Base-by-base conservation (phyloP, 768 basidiomycete species). In the Psilocybe sp. region DNA sequence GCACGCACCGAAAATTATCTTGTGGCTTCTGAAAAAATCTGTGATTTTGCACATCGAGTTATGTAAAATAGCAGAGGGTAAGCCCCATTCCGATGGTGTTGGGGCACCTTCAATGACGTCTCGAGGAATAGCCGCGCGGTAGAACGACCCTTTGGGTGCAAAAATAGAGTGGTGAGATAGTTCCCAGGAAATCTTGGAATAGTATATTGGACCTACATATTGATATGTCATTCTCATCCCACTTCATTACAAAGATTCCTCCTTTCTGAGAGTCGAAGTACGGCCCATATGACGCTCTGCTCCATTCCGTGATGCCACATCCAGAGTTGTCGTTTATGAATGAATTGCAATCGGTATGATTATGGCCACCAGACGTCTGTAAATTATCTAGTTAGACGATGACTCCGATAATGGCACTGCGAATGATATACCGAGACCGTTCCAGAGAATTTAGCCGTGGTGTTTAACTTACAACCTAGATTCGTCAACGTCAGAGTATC, bases 161-260 rank as follows among this genome's bases (percentile, higher is more conserved):
- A 28, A 19, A 28, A 15, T 18, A 5, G 12, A 12, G 37, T 5
- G 31, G 12, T 42, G 23, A 36, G 9, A 32, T 18, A 15, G 14
- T 18, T 36, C 15, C n/a, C 4, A 18, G 53, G 35, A 51, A 50
- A 47, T 19, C 4, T 46, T 33, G 4, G 31, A 16, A 38, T 4
- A 32, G 49, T 20, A 19, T 8, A 52, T 34, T 40, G 47, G n/a
- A 73, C 88, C 64, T 53, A 91, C 89, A 91, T 54, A 89, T 78
- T 36, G 82, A 79, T 49, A 92, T 89, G 1, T 84, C 82, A 52
- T 73, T 75, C 51, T 82, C 78, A 60, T 92, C 88, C 92, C 92
- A 94, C 58, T 87, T 86, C 88, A 92, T 91, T 1, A 83, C 90
- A 62, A 90, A 93, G 2, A 92, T 83, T 3, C 92, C 92, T 4